phyloP scores from a whole-genome alignment of 2,329 filamentous ascomycete genomes.

The Cordyceps pruinosa region DNA sequence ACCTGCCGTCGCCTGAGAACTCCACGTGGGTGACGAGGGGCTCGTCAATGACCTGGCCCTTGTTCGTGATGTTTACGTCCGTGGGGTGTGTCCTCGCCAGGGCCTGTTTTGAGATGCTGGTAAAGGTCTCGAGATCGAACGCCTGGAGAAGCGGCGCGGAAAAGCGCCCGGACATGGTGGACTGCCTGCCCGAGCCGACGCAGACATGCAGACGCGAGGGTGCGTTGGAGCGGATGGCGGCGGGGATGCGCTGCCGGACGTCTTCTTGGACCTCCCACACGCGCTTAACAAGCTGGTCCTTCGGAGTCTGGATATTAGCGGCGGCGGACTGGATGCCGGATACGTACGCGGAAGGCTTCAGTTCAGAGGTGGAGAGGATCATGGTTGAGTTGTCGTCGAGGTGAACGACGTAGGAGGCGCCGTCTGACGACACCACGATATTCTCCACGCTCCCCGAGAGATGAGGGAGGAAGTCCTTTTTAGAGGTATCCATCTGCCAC shows the following conservation, averaged over 20 bases:
- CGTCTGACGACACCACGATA: constrained; percentile 71
- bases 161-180: constrained; percentile 43
- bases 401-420: constrained; percentile 75
- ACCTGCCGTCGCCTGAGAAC: constrained; percentile 73
- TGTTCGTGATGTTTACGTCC: constrained; percentile 66
- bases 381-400: constrained; percentile 90
- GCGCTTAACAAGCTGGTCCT: constrained; percentile 47
- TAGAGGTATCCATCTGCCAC: constrained; percentile 87
- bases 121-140: constrained; percentile 73
- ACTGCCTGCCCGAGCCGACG: constrained; percentile 55
- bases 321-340: constrained; percentile 68
- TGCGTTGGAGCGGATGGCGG: constrained; percentile 54
- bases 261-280: constrained; percentile 39
- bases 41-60: constrained; percentile 64
- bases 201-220: constrained; percentile 61
- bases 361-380: constrained; percentile 81
- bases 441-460: constrained; percentile 78
- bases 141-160: constrained; percentile 66
- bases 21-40: constrained; percentile 70
- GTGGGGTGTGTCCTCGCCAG: constrained; percentile 83
- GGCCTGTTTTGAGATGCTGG: constrained; percentile 78
- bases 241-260: constrained; percentile 47
- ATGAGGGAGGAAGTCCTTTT: constrained; percentile 81
- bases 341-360: constrained; percentile 77
- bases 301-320: constrained; percentile 41